Base-by-base conservation (phyloP, 208 protist species). In the Wallacemonas rigidus region DNA sequence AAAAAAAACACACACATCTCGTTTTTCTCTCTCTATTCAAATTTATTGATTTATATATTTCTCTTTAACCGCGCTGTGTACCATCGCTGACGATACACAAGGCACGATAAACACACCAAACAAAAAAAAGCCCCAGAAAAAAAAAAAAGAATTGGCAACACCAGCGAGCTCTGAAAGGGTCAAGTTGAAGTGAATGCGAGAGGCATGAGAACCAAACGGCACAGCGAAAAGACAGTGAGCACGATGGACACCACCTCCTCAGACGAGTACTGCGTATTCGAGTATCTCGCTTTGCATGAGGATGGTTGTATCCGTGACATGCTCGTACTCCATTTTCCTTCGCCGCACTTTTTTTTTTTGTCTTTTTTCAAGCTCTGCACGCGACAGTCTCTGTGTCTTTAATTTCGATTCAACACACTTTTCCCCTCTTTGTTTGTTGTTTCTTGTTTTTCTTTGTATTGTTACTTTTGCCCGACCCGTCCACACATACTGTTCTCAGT, bases 41-140 rank as follows among this genome's bases (percentile, higher is more conserved):
- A 15, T 54, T 74, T 15, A 53, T 75, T 35, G 56, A n/a, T 75
- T 55, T 40, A 17, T 41, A 3, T 75, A 47, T 69, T 68, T 75
- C 41, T 61, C 57, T 60, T 68, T 3, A 50, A 47, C 26, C 26
- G 26, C 26, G 26, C 26, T 26, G 26, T 26, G 26, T 26, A 26
- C 26, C 26, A 26, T 26, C 26, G 26, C 26, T 26, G 26, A 26
- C 26, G 26, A 26, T 26, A 26, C 26, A 26, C 26, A 26, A 26
- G 26, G 26, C 26, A 26, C 26, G 26, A 26, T 1, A 64, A 41
- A 69, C 12, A 69, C 57, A 74, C 8, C 53, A 58, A 58, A 38
- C 11, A 58, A 58, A 58, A 57, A 15, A 58, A 58, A 58, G 15
- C 9, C 48, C 9, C 9, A 53, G 0, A 36, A n/a, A 38, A 26